phyloP scores from a whole-genome alignment of 202 grass and related monocot genomes.

The Zizania palustris region DNA sequence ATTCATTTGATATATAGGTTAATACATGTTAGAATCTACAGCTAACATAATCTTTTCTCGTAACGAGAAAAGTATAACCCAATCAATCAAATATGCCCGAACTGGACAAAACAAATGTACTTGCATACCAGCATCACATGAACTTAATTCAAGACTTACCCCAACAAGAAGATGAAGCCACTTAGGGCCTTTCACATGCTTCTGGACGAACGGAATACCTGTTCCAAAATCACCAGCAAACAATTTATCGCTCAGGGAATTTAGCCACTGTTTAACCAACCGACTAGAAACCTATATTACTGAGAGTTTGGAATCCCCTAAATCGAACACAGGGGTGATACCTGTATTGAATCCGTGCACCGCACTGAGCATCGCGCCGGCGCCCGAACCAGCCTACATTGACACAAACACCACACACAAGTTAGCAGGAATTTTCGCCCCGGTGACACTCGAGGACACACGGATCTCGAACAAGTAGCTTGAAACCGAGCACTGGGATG shows the following conservation, averaged over 20 bases:
- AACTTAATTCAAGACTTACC: constrained; percentile 48
- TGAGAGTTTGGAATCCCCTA: background rate
- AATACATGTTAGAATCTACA: background rate
- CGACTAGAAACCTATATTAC: background rate
- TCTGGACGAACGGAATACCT: constrained; percentile 88
- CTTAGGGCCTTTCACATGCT: constrained; percentile 79
- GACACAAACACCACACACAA: constrained; percentile 6
- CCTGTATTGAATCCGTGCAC: constrained; percentile 88
- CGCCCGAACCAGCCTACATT: constrained; percentile 70
- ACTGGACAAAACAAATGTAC: background rate
- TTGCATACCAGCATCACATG: background rate
- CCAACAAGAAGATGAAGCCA: constrained; percentile 77
- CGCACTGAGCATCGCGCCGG: constrained; percentile 76
- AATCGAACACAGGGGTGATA: constrained; percentile 10
- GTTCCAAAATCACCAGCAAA: constrained; percentile 36
- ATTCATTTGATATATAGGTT: background rate
- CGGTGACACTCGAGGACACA: background rate
- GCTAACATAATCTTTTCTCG: background rate
- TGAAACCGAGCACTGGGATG: background rate
- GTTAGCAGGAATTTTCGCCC: background rate
- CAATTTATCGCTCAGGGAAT: constrained; percentile 7
- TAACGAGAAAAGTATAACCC: background rate
- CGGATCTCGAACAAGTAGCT: background rate
- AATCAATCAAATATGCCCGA: background rate
- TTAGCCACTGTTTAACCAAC: background rate